Base-by-base conservation (phyloP, 768 basidiomycete genomes). In the Myochromella boudieri region DNA sequence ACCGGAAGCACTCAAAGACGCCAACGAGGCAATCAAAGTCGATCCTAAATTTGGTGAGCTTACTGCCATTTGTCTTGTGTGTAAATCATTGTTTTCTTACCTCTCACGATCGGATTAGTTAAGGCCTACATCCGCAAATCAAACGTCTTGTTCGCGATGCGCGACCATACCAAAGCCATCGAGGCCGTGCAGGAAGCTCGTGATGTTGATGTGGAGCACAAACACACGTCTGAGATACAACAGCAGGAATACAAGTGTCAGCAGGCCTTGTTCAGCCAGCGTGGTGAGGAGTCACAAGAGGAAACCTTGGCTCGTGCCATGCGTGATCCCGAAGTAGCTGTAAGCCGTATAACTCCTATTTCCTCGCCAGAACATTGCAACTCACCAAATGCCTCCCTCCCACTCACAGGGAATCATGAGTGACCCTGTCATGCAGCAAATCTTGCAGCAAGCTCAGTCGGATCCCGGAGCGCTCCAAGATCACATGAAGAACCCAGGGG, bases 111-210 rank as follows among this genome's bases (percentile, higher is more conserved):
- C 42, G 27, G 41, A 59, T 8, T 15, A 87, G 91, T 95, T 69
- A 98, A 95, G 70, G 97, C 91, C 7, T 87, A 97, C 69, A 87
- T 99, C 55, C 91, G 97, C 57, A 98, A 98, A 70, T 79, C 87
- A 18, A 82, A 81, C 58, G 83, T 97, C 36, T 70, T 95, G 27
- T 82, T 81, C 61, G 80, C 83, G 27, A 97, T 98, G 95, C 89
- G 91, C 53, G 95, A 98, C 18, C 83, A 89, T 65, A 80, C 84
- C 26, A 87, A 90, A 64, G 92, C 94, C 3, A 75, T 97, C 51
- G 87, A 92, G 58, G 90, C 85, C 4, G 68, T 82, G 34, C 90
- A 97, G 63, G 76, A 76, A 49, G 94, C 94, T 3, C 69, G 76
- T 20, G 84, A 88, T 15, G 76, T 79, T 37, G 97, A 98, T 61